A percentile compares a stretch with the other conserved stretches of the same genome.
Conservation (phyloP, 208 protist genomes). For the Wallacemonas sp. region DNA sequence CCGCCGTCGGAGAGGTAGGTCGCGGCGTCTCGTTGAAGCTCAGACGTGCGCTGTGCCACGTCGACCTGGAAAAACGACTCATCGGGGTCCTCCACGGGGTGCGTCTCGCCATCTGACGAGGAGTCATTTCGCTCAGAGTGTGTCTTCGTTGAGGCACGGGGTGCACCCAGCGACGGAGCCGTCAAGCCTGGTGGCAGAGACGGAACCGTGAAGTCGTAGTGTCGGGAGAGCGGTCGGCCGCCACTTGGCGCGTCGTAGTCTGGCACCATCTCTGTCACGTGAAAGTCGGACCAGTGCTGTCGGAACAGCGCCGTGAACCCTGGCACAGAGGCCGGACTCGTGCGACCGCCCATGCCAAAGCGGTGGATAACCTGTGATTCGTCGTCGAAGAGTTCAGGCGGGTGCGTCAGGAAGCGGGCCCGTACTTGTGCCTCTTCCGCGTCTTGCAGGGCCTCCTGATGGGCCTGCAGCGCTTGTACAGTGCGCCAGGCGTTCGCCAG, state of each 20-base stretch:
- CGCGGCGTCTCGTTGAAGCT: conserved; percentile 20
- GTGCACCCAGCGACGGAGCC: too few species aligned
- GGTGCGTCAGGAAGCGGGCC: conserved; percentile 33
- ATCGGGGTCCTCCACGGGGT: conserved; percentile 3
- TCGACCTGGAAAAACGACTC: conserved; percentile 69
- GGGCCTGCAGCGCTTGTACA: not conserved
- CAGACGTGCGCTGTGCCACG: conserved; percentile 20
- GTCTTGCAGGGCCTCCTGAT: conserved; percentile 7
- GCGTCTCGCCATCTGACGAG: too few species aligned
- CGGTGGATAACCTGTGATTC: conserved; percentile 53
- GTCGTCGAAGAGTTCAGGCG: conserved; percentile 42
- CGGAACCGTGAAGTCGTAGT: conserved; percentile 53
- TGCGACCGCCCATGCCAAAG: conserved; percentile 81
- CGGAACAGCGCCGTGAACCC: conserved; percentile 71
- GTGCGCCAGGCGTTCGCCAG: conserved; percentile 18
- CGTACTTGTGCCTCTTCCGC: conserved; percentile 14
- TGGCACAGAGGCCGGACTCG: conserved; percentile 22
- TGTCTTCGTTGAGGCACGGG: not conserved
- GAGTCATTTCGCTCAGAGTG: too few species aligned
- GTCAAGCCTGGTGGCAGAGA: conserved; percentile 34
- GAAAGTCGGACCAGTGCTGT: conserved; percentile 49
- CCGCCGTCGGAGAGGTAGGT: not conserved
- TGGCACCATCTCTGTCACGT: conserved; percentile 41
- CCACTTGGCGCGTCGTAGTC: conserved; percentile 21
- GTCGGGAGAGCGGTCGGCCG: conserved; percentile 34